Percentiles rank a stretch among this genome's conserved stretches.
phyloP scores from a whole-genome alignment of 805 yeast species.

The Starmerella floricola region DNA sequence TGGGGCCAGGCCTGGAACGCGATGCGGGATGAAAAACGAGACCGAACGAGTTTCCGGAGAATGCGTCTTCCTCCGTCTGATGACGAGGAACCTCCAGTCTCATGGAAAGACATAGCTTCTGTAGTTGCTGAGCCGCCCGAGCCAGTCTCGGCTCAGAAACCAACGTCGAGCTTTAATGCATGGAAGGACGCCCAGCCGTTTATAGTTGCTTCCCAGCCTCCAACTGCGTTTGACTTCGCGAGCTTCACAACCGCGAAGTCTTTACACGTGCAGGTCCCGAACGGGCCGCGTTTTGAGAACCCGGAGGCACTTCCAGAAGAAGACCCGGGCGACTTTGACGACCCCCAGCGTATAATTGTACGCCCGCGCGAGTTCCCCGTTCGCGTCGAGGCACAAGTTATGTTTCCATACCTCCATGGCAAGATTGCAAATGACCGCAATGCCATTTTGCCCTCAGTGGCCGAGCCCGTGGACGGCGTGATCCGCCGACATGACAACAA shows the following conservation, averaged over 20 bases:
- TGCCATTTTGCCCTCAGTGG: slow-evolving; percentile 46
- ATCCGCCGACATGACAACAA: slow-evolving; percentile 9
- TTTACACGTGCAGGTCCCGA: slow-evolving; percentile 73
- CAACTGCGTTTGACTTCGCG: slow-evolving; percentile 38
- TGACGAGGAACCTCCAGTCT: slow-evolving; percentile 89
- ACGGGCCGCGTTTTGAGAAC: slow-evolving; percentile 94
- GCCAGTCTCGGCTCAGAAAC: slow-evolving; percentile 29
- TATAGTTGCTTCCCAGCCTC: slow-evolving; percentile 3
- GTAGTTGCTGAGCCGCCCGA: slow-evolving; percentile 53
- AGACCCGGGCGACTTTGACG: slow-evolving; percentile 61
- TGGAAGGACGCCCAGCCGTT: slow-evolving; percentile 4
- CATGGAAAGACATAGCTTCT: slow-evolving; percentile 69
- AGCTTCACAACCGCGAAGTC: slow-evolving; percentile 87
- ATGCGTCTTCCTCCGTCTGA: slow-evolving; percentile 93
- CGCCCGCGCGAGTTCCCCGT: slow-evolving; percentile 43
- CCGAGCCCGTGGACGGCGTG: slow-evolving; percentile 44
- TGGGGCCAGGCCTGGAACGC: slow-evolving; percentile 91
- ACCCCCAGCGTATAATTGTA: slow-evolving; percentile 76
- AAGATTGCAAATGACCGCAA: slow-evolving; percentile 36
- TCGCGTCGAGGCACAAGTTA: slow-evolving; percentile 73
- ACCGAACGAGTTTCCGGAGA: slow-evolving; percentile 76
- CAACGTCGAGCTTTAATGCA: neutral
- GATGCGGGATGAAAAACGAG: slow-evolving; percentile 91
- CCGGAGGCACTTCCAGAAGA: slow-evolving; percentile 47
- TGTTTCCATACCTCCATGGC: slow-evolving; percentile 76